These are phyloP conservation scores for Laburnicola sp. DNA, from an alignment of 2,329 filamentous ascomycete genomes.

Conservation along the genomic window DNA sequence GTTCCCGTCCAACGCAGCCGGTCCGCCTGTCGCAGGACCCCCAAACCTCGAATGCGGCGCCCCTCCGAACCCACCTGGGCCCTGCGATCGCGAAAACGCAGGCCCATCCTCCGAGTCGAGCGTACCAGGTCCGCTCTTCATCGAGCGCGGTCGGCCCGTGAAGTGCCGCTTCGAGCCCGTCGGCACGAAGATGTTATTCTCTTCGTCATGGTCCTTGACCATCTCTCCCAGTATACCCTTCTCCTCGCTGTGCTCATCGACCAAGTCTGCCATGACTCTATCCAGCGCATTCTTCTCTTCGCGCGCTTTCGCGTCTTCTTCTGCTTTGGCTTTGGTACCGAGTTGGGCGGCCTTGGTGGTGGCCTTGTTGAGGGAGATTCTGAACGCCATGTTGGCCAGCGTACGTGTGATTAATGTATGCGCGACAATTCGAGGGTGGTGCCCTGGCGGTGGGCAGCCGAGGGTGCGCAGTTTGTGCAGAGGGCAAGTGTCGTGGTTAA, in stretches of 20 bases:
- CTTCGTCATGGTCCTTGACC: constrained; percentile 24
- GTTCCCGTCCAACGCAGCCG: constrained; percentile 17
- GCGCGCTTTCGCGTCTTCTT: constrained; percentile 36
- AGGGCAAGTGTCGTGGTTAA: background rate
- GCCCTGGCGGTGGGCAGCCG: background rate
- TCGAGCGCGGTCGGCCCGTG: constrained; percentile 31
- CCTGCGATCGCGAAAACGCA: constrained; percentile 15
- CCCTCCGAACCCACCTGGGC: constrained; percentile 24
- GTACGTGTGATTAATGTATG: too few relatives aligned
- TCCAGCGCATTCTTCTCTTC: constrained; percentile 37
- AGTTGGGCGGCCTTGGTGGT: constrained; percentile 27
- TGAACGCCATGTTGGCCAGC: constrained; percentile 31
- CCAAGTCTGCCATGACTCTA: constrained; percentile 37
- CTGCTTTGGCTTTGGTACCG: constrained; percentile 33
- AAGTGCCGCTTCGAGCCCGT: constrained; percentile 37
- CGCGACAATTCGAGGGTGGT: too few relatives aligned
- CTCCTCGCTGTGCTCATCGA: constrained; percentile 33
- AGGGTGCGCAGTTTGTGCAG: background rate
- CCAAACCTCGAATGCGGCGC: constrained; percentile 23
- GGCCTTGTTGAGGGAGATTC: constrained; percentile 35
- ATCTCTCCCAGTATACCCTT: constrained; percentile 30
- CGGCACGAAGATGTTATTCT: constrained; percentile 32
- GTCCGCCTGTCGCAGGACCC: constrained; percentile 15
- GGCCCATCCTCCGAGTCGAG: constrained; percentile 19
- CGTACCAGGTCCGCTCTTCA: constrained; percentile 41